phyloP scores from a whole-genome alignment of 345 rosid species.

The Aquilaria yunnanensis region DNA sequence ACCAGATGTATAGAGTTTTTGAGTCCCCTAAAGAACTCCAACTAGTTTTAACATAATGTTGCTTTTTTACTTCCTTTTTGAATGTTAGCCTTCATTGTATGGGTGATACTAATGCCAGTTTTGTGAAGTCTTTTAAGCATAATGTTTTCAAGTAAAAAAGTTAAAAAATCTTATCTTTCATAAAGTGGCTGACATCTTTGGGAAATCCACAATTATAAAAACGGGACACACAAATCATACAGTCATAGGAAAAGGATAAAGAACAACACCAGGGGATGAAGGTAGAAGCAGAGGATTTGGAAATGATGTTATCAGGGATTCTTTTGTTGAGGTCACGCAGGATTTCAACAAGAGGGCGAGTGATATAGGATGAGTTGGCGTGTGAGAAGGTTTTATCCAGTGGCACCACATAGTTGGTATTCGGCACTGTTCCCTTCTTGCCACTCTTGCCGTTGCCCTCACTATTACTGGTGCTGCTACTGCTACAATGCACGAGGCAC shows the following conservation, averaged over 20 bases:
- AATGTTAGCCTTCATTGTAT: too few relatives aligned
- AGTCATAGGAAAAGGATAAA: background rate
- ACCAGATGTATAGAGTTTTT: too few relatives aligned
- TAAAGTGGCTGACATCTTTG: too few relatives aligned
- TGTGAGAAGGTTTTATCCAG: slow-evolving; percentile 61
- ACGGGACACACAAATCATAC: too few relatives aligned
- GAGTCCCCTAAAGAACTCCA: background rate
- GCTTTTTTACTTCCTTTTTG: too few relatives aligned
- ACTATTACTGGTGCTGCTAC: slow-evolving; percentile 25
- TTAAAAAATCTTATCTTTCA: background rate
- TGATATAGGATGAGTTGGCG: slow-evolving; percentile 61
- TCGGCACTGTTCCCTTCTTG: slow-evolving; percentile 55
- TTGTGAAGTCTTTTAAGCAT: too few relatives aligned
- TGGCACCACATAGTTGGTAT: slow-evolving; percentile 93
- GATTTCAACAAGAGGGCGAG: slow-evolving; percentile 91
- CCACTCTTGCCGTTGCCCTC: slow-evolving; percentile 21
- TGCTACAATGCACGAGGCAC: slow-evolving; percentile 17
- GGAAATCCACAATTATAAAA: background rate
- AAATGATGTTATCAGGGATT: slow-evolving; percentile 81
- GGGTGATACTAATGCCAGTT: too few relatives aligned
- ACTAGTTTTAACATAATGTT: background rate
- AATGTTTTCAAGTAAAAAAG: background rate
- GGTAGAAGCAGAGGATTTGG: slow-evolving; percentile 30
- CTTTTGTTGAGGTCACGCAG: slow-evolving; percentile 94
- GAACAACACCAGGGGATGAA: slow-evolving; percentile 64